Evolutionary conservation across 805 yeast genomes (phyloP).

Genomic region (Metschnikowia sp.): DNA sequence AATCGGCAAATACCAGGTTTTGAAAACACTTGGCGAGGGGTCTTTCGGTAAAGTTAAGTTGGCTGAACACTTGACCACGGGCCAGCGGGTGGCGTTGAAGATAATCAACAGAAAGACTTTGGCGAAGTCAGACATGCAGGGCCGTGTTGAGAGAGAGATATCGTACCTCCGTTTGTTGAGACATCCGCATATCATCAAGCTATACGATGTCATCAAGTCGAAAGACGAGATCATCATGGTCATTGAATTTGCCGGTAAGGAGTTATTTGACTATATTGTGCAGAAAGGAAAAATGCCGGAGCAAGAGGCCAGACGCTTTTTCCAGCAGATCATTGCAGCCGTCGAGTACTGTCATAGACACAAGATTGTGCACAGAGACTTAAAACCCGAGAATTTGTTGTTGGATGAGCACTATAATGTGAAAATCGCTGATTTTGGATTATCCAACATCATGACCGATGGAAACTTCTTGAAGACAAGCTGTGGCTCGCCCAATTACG

Average conservation of each 20-base stretch:
- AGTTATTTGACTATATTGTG: slow-evolving; percentile 90
- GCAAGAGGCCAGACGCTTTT: slow-evolving; percentile 85
- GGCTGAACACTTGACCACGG: slow-evolving; percentile 86
- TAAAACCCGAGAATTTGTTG: slow-evolving; percentile 90
- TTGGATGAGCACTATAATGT: slow-evolving; percentile 88
- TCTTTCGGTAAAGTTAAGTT: slow-evolving; percentile 94
- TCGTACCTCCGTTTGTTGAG: slow-evolving; percentile 81
- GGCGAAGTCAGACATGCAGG: slow-evolving; percentile 96
- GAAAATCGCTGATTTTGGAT: slow-evolving; percentile 94
- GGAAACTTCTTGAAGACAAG: slow-evolving; percentile 92
- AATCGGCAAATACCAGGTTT: slow-evolving; percentile 90
- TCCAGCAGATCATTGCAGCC: slow-evolving; percentile 95
- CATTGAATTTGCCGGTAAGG: slow-evolving; percentile 95
- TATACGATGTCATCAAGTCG: slow-evolving; percentile 92
- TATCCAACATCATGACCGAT: slow-evolving; percentile 94
- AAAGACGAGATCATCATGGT: slow-evolving; percentile 97
- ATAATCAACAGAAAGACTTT: slow-evolving; percentile 88
- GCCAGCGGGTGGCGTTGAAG: slow-evolving; percentile 88
- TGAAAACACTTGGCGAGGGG: slow-evolving; percentile 92
- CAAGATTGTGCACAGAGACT: slow-evolving; percentile 93
- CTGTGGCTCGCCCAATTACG: slow-evolving; percentile 96
- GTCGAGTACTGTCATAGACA: slow-evolving; percentile 96
- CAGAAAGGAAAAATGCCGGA: slow-evolving; percentile 93
- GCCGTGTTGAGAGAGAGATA: slow-evolving; percentile 91
- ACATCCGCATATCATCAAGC: slow-evolving; percentile 94